phyloP scores from a whole-genome alignment of 106 monocot genomes.

The Ottelia alismoides region DNA sequence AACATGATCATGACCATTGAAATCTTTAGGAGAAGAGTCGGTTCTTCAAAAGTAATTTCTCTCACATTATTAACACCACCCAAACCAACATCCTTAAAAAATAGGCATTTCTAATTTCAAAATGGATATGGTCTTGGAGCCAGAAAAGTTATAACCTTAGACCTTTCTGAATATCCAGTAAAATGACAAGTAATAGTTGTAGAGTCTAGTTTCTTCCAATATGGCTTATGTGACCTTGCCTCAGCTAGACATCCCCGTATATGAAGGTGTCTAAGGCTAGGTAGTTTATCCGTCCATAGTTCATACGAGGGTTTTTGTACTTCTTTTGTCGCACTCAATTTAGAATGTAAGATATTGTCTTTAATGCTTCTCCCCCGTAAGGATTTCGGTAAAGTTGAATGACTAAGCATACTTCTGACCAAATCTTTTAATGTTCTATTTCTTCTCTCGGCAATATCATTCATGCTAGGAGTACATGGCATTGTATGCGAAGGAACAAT shows the following conservation, averaged over 20 bases:
- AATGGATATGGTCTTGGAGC: no score
- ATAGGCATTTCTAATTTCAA: no score
- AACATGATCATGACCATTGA: no score
- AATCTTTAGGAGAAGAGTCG: no score
- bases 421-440: constrained; percentile 4
- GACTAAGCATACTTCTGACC: constrained; percentile 4
- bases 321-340: no score
- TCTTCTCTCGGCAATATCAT: constrained; percentile 2
- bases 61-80: no score
- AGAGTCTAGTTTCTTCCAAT: neutral
- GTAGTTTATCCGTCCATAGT: neutral
- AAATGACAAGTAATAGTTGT: neutral
- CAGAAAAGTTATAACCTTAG: no score
- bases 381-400: neutral
- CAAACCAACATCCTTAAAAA: no score
- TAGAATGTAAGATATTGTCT: neutral
- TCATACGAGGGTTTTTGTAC: neutral
- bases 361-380: constrained; percentile 3
- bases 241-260: no score
- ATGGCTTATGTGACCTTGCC: no score
- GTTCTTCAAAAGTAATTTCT: no score
- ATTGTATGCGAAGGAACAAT: neutral
- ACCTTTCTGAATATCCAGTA: neutral
- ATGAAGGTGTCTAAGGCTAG: no score
- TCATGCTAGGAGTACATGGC: neutral